phyloP scores from a whole-genome alignment of 2,329 filamentous ascomycete genomes.

The Fusarium miscanthi region DNA sequence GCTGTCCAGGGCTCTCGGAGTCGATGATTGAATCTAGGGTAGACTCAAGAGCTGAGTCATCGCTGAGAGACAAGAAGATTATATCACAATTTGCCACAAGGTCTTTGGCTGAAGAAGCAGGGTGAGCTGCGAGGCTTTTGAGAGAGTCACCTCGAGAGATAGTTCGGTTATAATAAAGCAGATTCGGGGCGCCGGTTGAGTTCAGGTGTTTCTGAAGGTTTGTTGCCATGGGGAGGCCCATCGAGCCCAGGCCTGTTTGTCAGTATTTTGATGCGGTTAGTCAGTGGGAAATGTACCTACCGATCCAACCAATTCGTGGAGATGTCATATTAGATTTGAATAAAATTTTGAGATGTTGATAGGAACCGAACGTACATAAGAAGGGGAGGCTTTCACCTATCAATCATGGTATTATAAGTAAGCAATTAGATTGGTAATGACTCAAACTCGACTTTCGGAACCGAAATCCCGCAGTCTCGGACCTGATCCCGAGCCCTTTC shows the following conservation, averaged over 20 bases:
- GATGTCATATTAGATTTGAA: background rate
- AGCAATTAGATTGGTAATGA: background rate
- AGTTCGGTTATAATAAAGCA: constrained; percentile 60
- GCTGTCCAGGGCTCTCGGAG: background rate
- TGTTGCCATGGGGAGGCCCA: constrained; percentile 61
- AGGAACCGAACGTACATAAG: too few species aligned
- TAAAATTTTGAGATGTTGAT: too few species aligned
- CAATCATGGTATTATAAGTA: too few species aligned
- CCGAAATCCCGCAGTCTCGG: too few species aligned
- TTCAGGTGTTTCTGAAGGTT: constrained; percentile 59
- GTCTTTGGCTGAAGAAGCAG: constrained; percentile 34
- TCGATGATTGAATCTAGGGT: constrained; percentile 49
- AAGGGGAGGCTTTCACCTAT: too few species aligned
- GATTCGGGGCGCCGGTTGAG: constrained; percentile 26
- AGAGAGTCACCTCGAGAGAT: constrained; percentile 56
- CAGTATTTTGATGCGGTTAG: fast-evolving
- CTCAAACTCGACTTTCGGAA: too few species aligned
- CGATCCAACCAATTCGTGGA: constrained; percentile 32
- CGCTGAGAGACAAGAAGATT: constrained; percentile 56
- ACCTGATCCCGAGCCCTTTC: too few species aligned
- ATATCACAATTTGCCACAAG: constrained; percentile 49
- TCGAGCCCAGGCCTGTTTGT: constrained; percentile 59
- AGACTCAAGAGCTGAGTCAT: constrained; percentile 54
- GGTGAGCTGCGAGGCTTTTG: constrained; percentile 43
- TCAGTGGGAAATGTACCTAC: background rate